Evolutionary conservation across 2,329 filamentous ascomycete genomes (phyloP).

Genomic region (Aspergillus tanneri): DNA sequence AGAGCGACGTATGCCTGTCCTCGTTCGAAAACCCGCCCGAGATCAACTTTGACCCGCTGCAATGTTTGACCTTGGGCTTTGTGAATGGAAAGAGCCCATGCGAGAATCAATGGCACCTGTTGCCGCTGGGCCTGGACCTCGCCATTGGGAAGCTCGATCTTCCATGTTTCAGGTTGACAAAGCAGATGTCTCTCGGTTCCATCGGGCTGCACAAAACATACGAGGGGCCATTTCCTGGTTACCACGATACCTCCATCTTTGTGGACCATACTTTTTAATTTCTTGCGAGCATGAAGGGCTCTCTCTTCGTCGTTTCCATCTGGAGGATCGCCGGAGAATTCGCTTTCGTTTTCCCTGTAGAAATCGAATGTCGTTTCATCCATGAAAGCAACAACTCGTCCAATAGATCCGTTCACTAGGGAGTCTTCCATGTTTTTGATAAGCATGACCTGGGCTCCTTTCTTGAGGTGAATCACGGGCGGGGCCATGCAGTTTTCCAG

Average conservation of each 20-base stretch:
- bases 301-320: constrained; percentile 47
- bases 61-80: constrained; percentile 96
- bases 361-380: constrained; percentile 61
- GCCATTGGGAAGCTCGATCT: constrained; percentile 92
- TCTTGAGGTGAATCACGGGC: constrained; percentile 74
- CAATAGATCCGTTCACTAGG: constrained; percentile 90
- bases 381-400: constrained; percentile 82
- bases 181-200: constrained; percentile 74
- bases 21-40: constrained; percentile 91
- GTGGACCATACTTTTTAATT: constrained; percentile 55
- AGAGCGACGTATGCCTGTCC: constrained; percentile 97
- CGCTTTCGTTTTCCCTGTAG: constrained; percentile 59
- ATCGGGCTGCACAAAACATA: constrained; percentile 78
- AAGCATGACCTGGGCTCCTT: constrained; percentile 97
- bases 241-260: constrained; percentile 48
- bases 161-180: constrained; percentile 88
- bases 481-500: constrained; percentile 93
- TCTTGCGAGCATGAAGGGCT: constrained; percentile 51
- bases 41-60: constrained; percentile 89
- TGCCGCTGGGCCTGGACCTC: constrained; percentile 85
- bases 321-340: constrained; percentile 51
- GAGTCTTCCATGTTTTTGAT: constrained; percentile 98
- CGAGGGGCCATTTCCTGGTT: constrained; percentile 70
- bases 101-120: constrained; percentile 84
- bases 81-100: constrained; percentile 96